Evolutionary conservation across 2,329 filamentous ascomycete genomes (phyloP).

Genomic region (Apiospora hydei): DNA sequence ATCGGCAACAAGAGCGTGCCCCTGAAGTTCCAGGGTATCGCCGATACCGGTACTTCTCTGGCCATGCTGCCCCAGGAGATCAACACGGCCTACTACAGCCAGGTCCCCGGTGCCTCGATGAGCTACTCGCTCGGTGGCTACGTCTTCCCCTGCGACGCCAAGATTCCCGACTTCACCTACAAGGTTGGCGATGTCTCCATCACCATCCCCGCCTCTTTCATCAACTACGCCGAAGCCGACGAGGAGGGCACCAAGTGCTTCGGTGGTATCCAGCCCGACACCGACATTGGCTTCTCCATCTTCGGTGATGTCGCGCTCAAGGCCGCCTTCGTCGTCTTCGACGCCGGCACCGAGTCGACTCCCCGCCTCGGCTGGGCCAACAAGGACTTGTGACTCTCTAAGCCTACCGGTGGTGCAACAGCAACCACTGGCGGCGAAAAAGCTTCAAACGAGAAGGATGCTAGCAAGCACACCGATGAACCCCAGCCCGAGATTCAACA

Average conservation of each 20-base stretch:
- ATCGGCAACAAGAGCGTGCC: conserved; percentile 48
- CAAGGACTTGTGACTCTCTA: conserved; percentile 12
- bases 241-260: conserved; percentile 59
- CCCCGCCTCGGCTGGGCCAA: conserved; percentile 23
- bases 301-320: conserved; percentile 30
- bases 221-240: conserved; percentile 58
- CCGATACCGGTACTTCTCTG: conserved; percentile 74
- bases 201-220: conserved; percentile 56
- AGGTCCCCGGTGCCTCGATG: conserved; percentile 59
- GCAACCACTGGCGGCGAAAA: background rate
- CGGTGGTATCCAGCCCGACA: conserved; percentile 59
- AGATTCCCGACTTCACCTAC: conserved; percentile 50
- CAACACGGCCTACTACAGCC: conserved; percentile 63
- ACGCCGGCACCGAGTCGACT: background rate
- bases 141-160: conserved; percentile 60
- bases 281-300: conserved; percentile 30
- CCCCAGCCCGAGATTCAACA: too few relatives aligned
- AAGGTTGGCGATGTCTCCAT: conserved; percentile 46
- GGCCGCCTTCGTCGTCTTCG: conserved; percentile 30
- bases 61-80: conserved; percentile 61
- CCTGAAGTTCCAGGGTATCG: conserved; percentile 37
- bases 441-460: too few relatives aligned
- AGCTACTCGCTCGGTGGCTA: conserved; percentile 56
- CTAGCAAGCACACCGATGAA: too few relatives aligned
- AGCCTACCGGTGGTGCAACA: background rate